Conservation (phyloP, 805 yeast genomes). For the Hanseniaspora lachancei region DNA sequence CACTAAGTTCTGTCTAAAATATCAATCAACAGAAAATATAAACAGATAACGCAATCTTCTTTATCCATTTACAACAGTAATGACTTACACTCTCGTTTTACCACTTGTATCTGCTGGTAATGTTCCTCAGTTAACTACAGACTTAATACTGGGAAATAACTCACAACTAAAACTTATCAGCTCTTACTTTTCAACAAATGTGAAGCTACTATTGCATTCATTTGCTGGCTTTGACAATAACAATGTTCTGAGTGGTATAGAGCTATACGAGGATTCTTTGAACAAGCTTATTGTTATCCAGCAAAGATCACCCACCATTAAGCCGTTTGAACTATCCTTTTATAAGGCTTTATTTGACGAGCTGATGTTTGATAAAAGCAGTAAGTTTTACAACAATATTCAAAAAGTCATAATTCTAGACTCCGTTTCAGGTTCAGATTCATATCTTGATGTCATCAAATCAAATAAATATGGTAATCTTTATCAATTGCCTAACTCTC, state of each 20-base stretch:
- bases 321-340: conserved; percentile 42
- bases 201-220: conserved; percentile 59
- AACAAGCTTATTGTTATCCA: conserved; percentile 48
- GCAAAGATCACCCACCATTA: conserved; percentile 74
- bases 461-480: conserved; percentile 12
- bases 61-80: conserved; percentile 14
- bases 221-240: conserved; percentile 47
- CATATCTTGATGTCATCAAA: conserved; percentile 16
- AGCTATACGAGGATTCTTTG: conserved; percentile 39
- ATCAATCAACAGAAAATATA: too few relatives aligned
- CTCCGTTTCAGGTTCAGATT: conserved; percentile 53
- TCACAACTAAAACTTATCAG: conserved; percentile 38
- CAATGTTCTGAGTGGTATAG: conserved; percentile 47
- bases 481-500: background rate
- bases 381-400: conserved; percentile 24
- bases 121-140: conserved; percentile 72
- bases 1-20: too few relatives aligned
- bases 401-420: conserved; percentile 44
- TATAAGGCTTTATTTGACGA: conserved; percentile 37
- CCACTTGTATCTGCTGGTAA: conserved; percentile 84
- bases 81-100: conserved; percentile 37
- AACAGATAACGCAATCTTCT: too few relatives aligned
- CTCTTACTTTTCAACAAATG: conserved; percentile 16
- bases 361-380: conserved; percentile 27
- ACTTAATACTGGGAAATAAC: conserved; percentile 54